Percentiles rank a stretch among this genome's conserved stretches.
These are phyloP conservation scores for Moringa oleifera DNA, from an alignment of 345 rosid species.

Conservation along the genomic window DNA sequence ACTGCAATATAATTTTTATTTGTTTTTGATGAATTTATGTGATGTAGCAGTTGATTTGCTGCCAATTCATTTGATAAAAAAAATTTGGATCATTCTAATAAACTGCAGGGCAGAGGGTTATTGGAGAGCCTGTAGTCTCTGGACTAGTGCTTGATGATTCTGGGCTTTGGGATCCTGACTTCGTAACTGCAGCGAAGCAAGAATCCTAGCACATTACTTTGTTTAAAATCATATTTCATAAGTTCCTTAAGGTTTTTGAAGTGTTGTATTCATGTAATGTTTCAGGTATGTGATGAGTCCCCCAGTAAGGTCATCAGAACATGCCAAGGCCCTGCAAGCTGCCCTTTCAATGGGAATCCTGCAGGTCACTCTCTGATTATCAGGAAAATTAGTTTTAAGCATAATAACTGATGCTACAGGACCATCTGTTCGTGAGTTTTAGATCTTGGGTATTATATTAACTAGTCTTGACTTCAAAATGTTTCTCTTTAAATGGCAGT, in stretches of 20 bases:
- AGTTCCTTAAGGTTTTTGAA: slow-evolving; percentile 6
- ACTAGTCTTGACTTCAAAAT: not conserved
- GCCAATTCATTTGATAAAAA: not conserved
- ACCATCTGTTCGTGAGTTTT: slow-evolving; percentile 1
- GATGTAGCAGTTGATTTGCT: not conserved
- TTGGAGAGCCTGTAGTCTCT: slow-evolving; percentile 94
- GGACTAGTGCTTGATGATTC: slow-evolving; percentile 89
- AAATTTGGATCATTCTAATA: not conserved
- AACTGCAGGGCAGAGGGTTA: slow-evolving; percentile 81
- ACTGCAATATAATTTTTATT: no score
- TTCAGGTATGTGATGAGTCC: slow-evolving; percentile 98
- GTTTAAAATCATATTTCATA: not conserved
- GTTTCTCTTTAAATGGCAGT: not conserved
- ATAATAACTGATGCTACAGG: not conserved
- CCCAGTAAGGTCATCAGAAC: slow-evolving; percentile 84
- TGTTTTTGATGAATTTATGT: not conserved
- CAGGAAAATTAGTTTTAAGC: slow-evolving; percentile 1
- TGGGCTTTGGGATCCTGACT: slow-evolving; percentile 84
- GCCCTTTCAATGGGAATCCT: slow-evolving; percentile 90
- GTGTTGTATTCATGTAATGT: slow-evolving; percentile 10
- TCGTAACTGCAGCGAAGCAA: slow-evolving; percentile 81
- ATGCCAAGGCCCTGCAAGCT: slow-evolving; percentile 80
- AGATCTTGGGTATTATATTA: not conserved
- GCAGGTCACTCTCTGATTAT: slow-evolving; percentile 48
- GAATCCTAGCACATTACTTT: slow-evolving; percentile 8